Evolutionary conservation across 2,329 filamentous ascomycete genomes (phyloP).

Genomic region (Fusarium floridanum): DNA sequence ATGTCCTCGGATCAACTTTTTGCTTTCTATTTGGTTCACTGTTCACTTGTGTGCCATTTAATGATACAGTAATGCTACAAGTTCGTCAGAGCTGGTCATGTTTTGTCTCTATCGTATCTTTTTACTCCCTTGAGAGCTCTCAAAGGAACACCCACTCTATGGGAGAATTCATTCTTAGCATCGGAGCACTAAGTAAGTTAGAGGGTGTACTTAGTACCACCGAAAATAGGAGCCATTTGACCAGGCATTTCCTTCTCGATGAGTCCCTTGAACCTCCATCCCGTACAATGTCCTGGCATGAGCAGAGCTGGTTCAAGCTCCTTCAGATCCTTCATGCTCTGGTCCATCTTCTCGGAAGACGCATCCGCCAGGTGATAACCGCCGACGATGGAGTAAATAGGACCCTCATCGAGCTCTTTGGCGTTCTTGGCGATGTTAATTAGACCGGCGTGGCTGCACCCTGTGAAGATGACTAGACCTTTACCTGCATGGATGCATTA

Average conservation of each 20-base stretch:
- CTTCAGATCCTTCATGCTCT: slow-evolving; percentile 62
- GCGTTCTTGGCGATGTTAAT: slow-evolving; percentile 65
- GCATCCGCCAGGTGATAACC: not conserved
- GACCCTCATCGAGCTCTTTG: slow-evolving; percentile 51
- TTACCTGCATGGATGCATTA: not conserved
- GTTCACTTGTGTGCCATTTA: not conserved
- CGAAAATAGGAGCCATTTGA: slow-evolving; percentile 62
- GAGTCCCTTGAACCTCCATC: slow-evolving; percentile 64
- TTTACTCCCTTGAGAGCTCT: not conserved
- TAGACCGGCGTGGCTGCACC: slow-evolving; percentile 68
- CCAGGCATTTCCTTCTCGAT: slow-evolving; percentile 60
- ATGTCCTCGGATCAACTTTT: not conserved
- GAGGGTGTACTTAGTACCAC: slow-evolving; percentile 57
- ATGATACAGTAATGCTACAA: not conserved
- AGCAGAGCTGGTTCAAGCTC: slow-evolving; percentile 60
- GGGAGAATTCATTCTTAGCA: not conserved
- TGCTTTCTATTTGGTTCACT: not conserved
- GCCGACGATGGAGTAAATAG: slow-evolving; percentile 29
- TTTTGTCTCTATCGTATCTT: not conserved
- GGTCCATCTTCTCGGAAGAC: slow-evolving; percentile 53
- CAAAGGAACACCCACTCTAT: not conserved
- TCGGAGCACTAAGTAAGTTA: not conserved
- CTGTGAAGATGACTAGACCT: slow-evolving; percentile 69
- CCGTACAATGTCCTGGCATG: slow-evolving; percentile 68
- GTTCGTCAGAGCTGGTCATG: not conserved